Evolutionary conservation across 768 basidiomycete species (phyloP).

Genomic region (Baorangia bicolor): DNA sequence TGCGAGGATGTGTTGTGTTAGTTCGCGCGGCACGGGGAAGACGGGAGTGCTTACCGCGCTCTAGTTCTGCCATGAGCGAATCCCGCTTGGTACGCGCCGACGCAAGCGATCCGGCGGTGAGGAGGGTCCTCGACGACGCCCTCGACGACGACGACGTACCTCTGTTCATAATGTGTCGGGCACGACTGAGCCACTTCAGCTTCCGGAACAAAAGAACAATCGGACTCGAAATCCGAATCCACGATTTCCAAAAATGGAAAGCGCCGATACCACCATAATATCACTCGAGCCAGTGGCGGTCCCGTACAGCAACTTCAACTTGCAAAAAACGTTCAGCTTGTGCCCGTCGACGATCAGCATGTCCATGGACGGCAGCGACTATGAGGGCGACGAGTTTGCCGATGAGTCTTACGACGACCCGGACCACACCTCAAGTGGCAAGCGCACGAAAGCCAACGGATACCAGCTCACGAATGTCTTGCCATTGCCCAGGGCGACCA

Average conservation of each 20-base stretch:
- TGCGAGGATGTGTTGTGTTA: conserved; percentile 24
- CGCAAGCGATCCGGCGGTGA: conserved; percentile 9
- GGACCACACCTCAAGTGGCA: neutral
- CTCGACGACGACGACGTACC: conserved; percentile 16
- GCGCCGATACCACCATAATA: no score
- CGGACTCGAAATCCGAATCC: no score
- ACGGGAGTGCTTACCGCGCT: conserved; percentile 46
- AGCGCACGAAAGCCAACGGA: conserved; percentile 9
- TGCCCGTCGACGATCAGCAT: neutral
- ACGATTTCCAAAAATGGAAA: conserved; percentile 8
- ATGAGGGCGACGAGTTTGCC: conserved; percentile 9
- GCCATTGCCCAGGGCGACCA: conserved; percentile 57
- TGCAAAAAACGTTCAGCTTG: neutral
- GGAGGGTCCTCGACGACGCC: conserved; percentile 6
- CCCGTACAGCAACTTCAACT: conserved; percentile 8
- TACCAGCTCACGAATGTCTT: conserved; percentile 45
- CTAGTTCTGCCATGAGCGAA: conserved; percentile 65
- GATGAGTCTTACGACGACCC: conserved; percentile 21
- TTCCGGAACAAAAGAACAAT: no score
- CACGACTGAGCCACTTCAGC: neutral
- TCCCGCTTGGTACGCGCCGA: conserved; percentile 49
- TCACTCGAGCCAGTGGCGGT: no score
- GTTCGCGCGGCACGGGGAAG: neutral
- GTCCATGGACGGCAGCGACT: conserved; percentile 22
- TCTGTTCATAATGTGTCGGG: conserved; percentile 13